phyloP scores from a whole-genome alignment of 257 asterid species.

The Haberlea rhodopensis region DNA sequence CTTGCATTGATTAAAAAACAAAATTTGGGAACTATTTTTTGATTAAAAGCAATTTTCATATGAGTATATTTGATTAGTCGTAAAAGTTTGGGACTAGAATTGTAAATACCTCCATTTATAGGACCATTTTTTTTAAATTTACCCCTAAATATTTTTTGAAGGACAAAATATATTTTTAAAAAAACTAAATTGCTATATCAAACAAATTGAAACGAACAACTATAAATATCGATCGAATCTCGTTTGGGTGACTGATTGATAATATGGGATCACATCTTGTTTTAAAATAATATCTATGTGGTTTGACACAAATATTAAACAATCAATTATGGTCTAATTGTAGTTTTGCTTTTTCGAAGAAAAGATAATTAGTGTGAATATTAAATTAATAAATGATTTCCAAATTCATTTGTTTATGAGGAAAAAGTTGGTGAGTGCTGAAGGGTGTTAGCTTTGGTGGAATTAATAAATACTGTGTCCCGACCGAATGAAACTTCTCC shows the following conservation, averaged over 20 bases:
- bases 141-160: too few species aligned
- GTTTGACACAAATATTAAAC: constrained; percentile 38
- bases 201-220: not conserved
- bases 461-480: constrained; percentile 42
- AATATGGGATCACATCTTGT: too few species aligned
- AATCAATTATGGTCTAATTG: constrained; percentile 18
- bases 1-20: too few species aligned
- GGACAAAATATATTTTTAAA: not conserved
- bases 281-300: not conserved
- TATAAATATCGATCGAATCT: too few species aligned
- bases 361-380: constrained; percentile 6
- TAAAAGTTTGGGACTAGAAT: too few species aligned
- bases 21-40: too few species aligned
- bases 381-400: not conserved
- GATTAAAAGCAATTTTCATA: too few species aligned
- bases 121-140: too few species aligned
- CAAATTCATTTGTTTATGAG: constrained; percentile 1
- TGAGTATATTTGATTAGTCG: too few species aligned
- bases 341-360: constrained; percentile 9
- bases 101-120: too few species aligned
- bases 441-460: too few species aligned
- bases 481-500: constrained; percentile 43
- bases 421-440: constrained; percentile 27
- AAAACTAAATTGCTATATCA: not conserved
- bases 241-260: not conserved